A percentile compares a stretch with the other conserved stretches of the same genome.
Conservation (phyloP, 176 grass and related monocot species). For the Oryza brachyantha region DNA sequence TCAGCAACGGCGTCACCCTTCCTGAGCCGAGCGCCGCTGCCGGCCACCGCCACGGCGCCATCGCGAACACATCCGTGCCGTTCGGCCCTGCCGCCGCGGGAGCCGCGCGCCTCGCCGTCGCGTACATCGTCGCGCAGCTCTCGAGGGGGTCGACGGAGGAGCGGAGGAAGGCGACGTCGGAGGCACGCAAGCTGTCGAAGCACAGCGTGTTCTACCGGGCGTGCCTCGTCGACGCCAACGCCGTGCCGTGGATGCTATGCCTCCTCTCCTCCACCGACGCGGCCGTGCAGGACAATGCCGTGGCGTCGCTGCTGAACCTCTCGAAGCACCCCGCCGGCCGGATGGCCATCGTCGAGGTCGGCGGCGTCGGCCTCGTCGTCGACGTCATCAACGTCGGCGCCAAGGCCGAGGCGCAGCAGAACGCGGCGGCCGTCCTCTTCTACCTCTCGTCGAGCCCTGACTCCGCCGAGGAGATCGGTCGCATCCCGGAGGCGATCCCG, state of each 20-base stretch:
- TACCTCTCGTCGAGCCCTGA: conserved; percentile 62
- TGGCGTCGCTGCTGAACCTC: conserved; percentile 61
- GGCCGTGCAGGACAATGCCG: conserved; percentile 63
- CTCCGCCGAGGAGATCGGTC: conserved; percentile 60
- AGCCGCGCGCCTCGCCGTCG: conserved; percentile 43
- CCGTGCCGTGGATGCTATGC: conserved; percentile 74
- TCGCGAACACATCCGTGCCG: conserved; percentile 11
- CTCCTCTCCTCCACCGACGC: conserved; percentile 60
- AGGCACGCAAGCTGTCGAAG: conserved; percentile 77
- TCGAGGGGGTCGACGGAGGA: conserved; percentile 41
- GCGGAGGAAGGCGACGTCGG: conserved; percentile 55
- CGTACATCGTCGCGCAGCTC: conserved; percentile 43
- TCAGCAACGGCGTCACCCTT: conserved; percentile 44
- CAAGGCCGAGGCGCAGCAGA: conserved; percentile 55
- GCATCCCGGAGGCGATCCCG: conserved; percentile 60
- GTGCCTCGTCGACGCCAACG: conserved; percentile 57
- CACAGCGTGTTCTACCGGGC: conserved; percentile 59
- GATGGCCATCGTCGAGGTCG: conserved; percentile 50
- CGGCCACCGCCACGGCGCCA: conserved; percentile 35
- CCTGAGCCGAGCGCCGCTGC: conserved; percentile 23
- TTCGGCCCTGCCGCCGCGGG: conserved; percentile 32
- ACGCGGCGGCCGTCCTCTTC: conserved; percentile 80
- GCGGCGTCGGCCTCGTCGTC: conserved; percentile 62
- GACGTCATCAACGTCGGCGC: conserved; percentile 63
- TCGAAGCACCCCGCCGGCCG: conserved; percentile 70